A percentile compares a stretch with the other conserved stretches of the same genome.
phyloP scores from a whole-genome alignment of 169 alveolate genomes.

The Plasmodium relictum region DNA sequence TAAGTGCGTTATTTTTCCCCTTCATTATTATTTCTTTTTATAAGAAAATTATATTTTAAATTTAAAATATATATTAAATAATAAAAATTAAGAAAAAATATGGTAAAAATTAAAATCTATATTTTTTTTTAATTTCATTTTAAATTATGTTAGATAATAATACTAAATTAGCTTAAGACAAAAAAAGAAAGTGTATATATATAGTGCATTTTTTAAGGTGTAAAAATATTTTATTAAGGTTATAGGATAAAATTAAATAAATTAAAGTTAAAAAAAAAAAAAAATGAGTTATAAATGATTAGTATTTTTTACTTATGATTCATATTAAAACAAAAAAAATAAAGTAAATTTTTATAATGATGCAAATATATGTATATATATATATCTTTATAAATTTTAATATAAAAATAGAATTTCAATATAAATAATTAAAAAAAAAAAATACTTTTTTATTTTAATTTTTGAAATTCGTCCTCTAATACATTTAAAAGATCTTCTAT shows the following conservation, averaged over 20 bases:
- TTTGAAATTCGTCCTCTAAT: constrained; percentile 43
- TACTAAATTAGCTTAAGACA: too few species aligned
- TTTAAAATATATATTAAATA: neutral
- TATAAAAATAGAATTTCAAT: too few species aligned
- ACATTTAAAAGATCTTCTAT: constrained; percentile 39
- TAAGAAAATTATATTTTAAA: neutral
- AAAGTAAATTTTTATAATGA: neutral
- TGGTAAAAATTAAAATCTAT: neutral
- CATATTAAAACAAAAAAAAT: neutral
- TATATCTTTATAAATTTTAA: neutral
- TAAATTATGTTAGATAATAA: constrained; percentile 2
- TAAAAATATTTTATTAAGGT: too few species aligned
- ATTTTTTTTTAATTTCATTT: neutral
- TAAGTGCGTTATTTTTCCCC: constrained; percentile 16
- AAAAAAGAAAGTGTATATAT: too few species aligned
- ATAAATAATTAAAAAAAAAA: neutral
- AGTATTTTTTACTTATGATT: too few species aligned
- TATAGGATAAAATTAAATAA: too few species aligned
- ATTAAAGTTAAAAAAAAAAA: too few species aligned
- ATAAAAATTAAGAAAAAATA: neutral
- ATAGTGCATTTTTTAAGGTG: too few species aligned
- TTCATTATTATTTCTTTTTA: constrained; percentile 32
- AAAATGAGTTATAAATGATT: too few species aligned
- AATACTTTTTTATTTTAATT: constrained; percentile 17
- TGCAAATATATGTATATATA: constrained; percentile 1